phyloP scores from a whole-genome alignment of 345 rosid species.

The Brassica carinata region DNA sequence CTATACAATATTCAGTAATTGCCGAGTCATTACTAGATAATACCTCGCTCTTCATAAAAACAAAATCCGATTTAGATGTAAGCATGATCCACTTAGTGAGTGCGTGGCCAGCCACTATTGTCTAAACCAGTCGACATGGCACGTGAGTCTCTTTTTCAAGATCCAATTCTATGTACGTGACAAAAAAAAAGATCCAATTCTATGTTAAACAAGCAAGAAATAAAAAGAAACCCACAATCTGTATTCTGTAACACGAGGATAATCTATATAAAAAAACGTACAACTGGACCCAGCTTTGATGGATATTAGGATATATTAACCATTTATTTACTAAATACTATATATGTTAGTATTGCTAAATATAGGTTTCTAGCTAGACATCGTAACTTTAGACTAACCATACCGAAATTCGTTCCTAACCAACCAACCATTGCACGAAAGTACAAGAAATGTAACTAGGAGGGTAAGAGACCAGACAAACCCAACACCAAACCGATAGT shows the following conservation, averaged over 20 bases:
- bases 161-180: slow-evolving; percentile 26
- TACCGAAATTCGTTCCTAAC: slow-evolving; percentile 5
- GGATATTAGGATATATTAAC: not conserved
- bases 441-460: not conserved
- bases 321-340: slow-evolving; percentile 7
- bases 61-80: slow-evolving; percentile 13
- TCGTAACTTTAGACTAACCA: slow-evolving; percentile 7
- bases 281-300: not conserved
- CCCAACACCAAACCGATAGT: slow-evolving; percentile 11
- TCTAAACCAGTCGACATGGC: slow-evolving; percentile 37
- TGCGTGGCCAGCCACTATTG: slow-evolving; percentile 31
- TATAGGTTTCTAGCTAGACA: not conserved
- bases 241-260: slow-evolving; percentile 36
- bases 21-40: not conserved
- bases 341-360: not conserved
- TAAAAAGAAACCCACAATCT: not conserved
- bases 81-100: slow-evolving; percentile 32
- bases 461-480: not conserved
- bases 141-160: slow-evolving; percentile 29
- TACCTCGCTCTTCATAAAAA: not conserved
- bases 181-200: slow-evolving; percentile 24
- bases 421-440: not conserved
- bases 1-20: not conserved
- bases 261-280: not conserved
- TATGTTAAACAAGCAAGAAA: not conserved